Evolutionary conservation across 257 asterid genomes (phyloP).

Genomic region (Fraxinus cuspidata): DNA sequence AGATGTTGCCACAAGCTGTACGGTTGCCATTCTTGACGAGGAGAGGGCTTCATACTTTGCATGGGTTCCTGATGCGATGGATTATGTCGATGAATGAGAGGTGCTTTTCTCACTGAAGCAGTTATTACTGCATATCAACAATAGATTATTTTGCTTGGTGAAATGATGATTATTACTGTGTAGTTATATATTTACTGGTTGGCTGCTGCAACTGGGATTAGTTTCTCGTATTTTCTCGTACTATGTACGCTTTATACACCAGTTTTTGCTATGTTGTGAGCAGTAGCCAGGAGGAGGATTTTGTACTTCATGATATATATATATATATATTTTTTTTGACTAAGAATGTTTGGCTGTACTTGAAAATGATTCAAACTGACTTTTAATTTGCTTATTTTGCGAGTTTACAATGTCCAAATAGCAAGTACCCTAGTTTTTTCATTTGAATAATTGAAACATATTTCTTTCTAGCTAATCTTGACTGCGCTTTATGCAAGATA

Average conservation of each 20-base stretch:
- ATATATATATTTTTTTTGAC: background rate
- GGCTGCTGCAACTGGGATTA: background rate
- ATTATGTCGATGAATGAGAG: constrained; percentile 5
- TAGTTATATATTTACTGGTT: constrained; percentile 19
- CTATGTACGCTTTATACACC: background rate
- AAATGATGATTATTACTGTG: background rate
- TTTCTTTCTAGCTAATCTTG: no score
- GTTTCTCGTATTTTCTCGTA: background rate
- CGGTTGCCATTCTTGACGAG: background rate
- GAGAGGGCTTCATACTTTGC: background rate
- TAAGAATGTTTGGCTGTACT: background rate
- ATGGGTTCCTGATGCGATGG: background rate
- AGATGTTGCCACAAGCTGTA: constrained; percentile 21
- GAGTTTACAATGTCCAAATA: no score
- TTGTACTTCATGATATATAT: background rate
- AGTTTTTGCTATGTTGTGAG: background rate
- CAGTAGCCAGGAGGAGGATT: background rate
- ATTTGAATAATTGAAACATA: no score
- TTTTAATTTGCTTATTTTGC: no score
- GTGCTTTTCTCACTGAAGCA: constrained; percentile 9
- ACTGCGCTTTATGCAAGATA: no score
- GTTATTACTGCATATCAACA: constrained; percentile 1
- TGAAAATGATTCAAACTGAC: background rate
- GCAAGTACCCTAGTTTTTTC: no score
- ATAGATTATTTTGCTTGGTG: background rate